Evolutionary conservation across 2,329 filamentous ascomycete species (phyloP).

Genomic region (Diplodia seriata): DNA sequence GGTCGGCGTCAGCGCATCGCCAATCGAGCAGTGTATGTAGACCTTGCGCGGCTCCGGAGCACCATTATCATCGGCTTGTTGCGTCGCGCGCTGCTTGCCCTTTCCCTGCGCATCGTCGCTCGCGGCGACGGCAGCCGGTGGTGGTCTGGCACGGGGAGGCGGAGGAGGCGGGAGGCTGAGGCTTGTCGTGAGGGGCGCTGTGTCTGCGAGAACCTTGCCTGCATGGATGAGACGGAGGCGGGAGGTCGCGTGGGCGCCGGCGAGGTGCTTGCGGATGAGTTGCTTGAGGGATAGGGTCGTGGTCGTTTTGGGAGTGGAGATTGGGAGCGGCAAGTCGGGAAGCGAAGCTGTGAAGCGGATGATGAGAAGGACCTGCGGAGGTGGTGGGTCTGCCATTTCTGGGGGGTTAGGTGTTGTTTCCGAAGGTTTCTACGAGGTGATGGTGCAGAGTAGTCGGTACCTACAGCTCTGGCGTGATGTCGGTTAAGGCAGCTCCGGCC

Average conservation of each 20-base stretch:
- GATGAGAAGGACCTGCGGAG: conserved; percentile 59
- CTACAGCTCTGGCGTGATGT: conserved; percentile 19
- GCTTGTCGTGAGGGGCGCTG: conserved; percentile 69
- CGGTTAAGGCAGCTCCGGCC: conserved; percentile 9
- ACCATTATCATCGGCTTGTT: conserved; percentile 42
- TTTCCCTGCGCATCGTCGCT: conserved; percentile 55
- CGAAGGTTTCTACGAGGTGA: neutral
- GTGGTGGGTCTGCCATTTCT: neutral
- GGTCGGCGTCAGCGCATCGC: conserved; percentile 68
- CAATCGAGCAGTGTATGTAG: conserved; percentile 96
- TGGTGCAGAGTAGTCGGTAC: neutral
- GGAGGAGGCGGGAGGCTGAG: conserved; percentile 69
- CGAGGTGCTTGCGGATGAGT: conserved; percentile 76
- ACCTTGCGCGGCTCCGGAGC: conserved; percentile 60
- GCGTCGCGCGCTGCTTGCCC: conserved; percentile 68
- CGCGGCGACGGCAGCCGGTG: neutral
- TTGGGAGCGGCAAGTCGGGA: conserved; percentile 81
- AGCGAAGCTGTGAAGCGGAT: conserved; percentile 89
- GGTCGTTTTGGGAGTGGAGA: conserved; percentile 70
- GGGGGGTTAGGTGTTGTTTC: neutral
- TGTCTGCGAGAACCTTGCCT: conserved; percentile 83
- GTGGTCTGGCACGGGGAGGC: conserved; percentile 50
- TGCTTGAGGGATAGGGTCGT: conserved; percentile 82
- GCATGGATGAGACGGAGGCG: conserved; percentile 89
- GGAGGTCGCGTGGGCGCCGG: conserved; percentile 65